Evolutionary conservation across 306 rosid genomes (phyloP).

Genomic region (Arachis stenosperma): DNA sequence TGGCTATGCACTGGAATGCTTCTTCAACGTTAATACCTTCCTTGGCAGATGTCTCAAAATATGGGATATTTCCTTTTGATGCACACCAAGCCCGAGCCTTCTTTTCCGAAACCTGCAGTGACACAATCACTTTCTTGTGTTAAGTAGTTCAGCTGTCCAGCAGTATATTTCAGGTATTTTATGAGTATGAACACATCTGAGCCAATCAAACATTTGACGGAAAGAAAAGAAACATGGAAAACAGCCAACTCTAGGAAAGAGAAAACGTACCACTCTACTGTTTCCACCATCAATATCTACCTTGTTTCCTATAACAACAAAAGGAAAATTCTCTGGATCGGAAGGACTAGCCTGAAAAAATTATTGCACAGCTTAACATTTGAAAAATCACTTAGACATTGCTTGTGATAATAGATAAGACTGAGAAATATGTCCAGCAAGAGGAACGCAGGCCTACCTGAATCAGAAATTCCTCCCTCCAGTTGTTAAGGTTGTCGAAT

Average conservation of each 20-base stretch:
- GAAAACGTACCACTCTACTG: slow-evolving; percentile 84
- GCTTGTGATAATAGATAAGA: slow-evolving; percentile 13
- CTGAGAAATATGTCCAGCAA: slow-evolving; percentile 11
- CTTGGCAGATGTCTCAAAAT: slow-evolving; percentile 98
- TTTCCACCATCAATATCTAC: slow-evolving; percentile 95
- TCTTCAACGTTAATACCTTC: slow-evolving; percentile 98
- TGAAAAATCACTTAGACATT: slow-evolving; percentile 15
- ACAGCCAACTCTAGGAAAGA: slow-evolving; percentile 18
- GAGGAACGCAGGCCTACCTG: slow-evolving; percentile 60
- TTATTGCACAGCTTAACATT: slow-evolving; percentile 37
- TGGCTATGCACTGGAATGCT: slow-evolving; percentile 96
- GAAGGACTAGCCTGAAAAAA: slow-evolving; percentile 93
- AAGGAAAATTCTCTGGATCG: slow-evolving; percentile 98
- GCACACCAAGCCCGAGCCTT: slow-evolving; percentile 99
- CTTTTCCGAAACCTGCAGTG: slow-evolving; percentile 85
- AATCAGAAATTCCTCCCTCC: slow-evolving; percentile 98
- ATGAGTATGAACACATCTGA: background rate
- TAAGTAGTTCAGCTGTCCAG: slow-evolving; percentile 28
- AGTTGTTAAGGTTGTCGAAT: slow-evolving; percentile 94
- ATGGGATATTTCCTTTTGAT: slow-evolving; percentile 95
- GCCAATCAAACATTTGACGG: background rate
- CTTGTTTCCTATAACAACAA: slow-evolving; percentile 97
- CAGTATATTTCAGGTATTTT: slow-evolving; percentile 14
- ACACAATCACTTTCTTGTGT: slow-evolving; percentile 26
- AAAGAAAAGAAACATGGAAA: slow-evolving; percentile 7